phyloP scores from a whole-genome alignment of 2,329 filamentous ascomycete species.

The Akanthomyces lecanii region DNA sequence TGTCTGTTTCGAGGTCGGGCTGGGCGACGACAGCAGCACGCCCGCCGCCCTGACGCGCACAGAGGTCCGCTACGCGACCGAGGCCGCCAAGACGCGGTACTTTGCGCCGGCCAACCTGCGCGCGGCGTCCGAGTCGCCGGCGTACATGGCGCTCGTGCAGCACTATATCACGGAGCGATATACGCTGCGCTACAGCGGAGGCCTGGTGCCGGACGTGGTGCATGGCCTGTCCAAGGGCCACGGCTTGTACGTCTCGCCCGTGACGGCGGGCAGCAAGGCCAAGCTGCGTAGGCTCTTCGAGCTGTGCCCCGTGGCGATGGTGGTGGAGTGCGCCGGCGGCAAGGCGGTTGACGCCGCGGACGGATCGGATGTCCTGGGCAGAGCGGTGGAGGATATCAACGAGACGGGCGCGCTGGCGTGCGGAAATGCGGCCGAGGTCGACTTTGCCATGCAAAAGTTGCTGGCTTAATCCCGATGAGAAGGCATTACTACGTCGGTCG shows the following conservation, averaged over 20 bases:
- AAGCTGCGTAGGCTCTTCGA: conserved; percentile 59
- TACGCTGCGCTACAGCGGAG: conserved; percentile 57
- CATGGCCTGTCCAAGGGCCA: conserved; percentile 59
- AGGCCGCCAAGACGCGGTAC: conserved; percentile 48
- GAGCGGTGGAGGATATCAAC: conserved; percentile 37
- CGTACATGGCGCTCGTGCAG: conserved; percentile 47
- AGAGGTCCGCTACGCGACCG: conserved; percentile 33
- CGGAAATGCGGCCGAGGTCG: conserved; percentile 47
- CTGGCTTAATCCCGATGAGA: neutral
- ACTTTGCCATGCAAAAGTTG: conserved; percentile 28
- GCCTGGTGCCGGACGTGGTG: conserved; percentile 57
- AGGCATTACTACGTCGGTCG: neutral
- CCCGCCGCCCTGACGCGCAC: conserved; percentile 39
- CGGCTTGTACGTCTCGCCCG: conserved; percentile 57
- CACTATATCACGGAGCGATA: conserved; percentile 50
- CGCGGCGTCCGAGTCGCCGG: conserved; percentile 46
- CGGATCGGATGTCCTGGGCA: conserved; percentile 39
- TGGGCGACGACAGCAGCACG: conserved; percentile 27
- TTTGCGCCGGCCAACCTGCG: conserved; percentile 61
- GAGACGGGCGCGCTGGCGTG: conserved; percentile 49
- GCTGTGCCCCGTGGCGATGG: conserved; percentile 54
- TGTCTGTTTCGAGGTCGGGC: conserved; percentile 49
- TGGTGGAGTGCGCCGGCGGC: conserved; percentile 58
- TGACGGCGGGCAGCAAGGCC: conserved; percentile 46
- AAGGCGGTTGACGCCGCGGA: conserved; percentile 46